Evolutionary conservation across 768 basidiomycete species (phyloP).

Genomic region (Termitomyces sp.): DNA sequence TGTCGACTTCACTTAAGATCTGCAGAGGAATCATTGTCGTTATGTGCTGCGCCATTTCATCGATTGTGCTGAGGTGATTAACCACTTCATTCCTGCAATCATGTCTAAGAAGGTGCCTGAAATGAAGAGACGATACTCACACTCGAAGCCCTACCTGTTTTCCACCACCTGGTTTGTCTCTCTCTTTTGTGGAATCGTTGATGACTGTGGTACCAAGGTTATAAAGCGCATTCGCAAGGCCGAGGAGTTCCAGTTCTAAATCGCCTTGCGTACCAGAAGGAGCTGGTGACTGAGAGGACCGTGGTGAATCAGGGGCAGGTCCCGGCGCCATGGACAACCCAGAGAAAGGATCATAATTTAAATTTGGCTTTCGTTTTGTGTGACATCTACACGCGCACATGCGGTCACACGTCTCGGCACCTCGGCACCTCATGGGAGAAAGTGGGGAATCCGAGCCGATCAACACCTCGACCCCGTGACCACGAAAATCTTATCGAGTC

Average conservation of each 20-base stretch:
- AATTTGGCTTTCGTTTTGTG: conserved; percentile 9
- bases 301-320: conserved; percentile 59
- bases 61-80: conserved; percentile 56
- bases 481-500: conserved; percentile 16
- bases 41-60: conserved; percentile 59
- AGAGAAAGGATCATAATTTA: not conserved
- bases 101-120: not conserved
- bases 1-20: conserved; percentile 74
- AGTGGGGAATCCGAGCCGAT: conserved; percentile 5
- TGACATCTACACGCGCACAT: too few species aligned
- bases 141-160: conserved; percentile 77
- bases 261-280: conserved; percentile 68
- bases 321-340: conserved; percentile 9
- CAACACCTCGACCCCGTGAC: conserved; percentile 13
- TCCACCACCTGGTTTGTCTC: conserved; percentile 60
- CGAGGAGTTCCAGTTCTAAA: conserved; percentile 68
- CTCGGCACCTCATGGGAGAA: too few species aligned
- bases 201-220: conserved; percentile 81
- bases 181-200: conserved; percentile 77
- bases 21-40: conserved; percentile 69
- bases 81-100: conserved; percentile 66
- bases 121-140: conserved; percentile 32
- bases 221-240: conserved; percentile 72
- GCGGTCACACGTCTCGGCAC: too few species aligned
- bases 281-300: conserved; percentile 68